phyloP scores from a whole-genome alignment of 2,329 filamentous ascomycete genomes.

The Calonectria multiphialidica region DNA sequence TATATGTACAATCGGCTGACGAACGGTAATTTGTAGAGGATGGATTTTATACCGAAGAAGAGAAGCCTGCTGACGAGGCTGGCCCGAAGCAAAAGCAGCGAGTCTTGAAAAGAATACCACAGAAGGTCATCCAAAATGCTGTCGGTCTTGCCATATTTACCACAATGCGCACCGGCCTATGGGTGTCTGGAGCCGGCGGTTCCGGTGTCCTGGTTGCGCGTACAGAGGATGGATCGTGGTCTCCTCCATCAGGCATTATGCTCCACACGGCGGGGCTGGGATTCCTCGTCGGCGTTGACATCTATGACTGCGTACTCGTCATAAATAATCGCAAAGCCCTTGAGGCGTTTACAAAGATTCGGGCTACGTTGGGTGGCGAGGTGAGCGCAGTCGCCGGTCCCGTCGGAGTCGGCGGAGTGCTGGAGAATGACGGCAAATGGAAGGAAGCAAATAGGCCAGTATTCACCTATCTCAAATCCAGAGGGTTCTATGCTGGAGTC shows the following conservation, averaged over 20 bases:
- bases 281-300: constrained; percentile 84
- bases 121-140: constrained; percentile 72
- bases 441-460: constrained; percentile 65
- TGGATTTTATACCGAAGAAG: constrained; percentile 61
- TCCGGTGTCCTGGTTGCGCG: constrained; percentile 74
- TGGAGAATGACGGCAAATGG: constrained; percentile 68
- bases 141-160: constrained; percentile 80
- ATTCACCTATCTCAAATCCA: constrained; percentile 82
- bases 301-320: constrained; percentile 89
- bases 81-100: constrained; percentile 55
- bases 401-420: constrained; percentile 76
- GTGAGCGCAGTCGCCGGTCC: constrained; percentile 79
- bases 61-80: constrained; percentile 39
- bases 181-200: constrained; percentile 76
- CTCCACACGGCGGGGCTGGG: constrained; percentile 84
- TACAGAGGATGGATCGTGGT: constrained; percentile 77
- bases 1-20: neutral
- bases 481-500: constrained; percentile 87
- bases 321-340: constrained; percentile 84
- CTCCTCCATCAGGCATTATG: constrained; percentile 83
- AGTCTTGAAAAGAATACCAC: constrained; percentile 65
- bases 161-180: constrained; percentile 74
- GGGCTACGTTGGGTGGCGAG: constrained; percentile 82
- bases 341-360: constrained; percentile 79
- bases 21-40: constrained; percentile 53